These are phyloP conservation scores for Chenopodium formosanum DNA, from an alignment of 148 eudicot species.

Conservation along the genomic window DNA sequence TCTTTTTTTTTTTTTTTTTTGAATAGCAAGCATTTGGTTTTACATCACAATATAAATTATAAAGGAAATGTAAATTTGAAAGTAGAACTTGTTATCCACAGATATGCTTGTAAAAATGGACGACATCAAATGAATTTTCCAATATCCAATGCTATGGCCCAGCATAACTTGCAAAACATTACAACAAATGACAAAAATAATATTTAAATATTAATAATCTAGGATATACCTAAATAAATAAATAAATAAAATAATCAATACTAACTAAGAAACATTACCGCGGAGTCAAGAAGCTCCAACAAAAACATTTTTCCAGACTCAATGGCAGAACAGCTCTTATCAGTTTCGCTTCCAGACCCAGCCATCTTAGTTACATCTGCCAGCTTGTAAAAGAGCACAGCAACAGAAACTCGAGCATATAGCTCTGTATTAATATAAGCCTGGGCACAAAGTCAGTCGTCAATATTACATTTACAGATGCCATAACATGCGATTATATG, in stretches of 20 bases:
- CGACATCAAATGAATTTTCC: not conserved
- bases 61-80: not conserved
- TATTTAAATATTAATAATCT: not conserved
- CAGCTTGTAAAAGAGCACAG: conserved; percentile 79
- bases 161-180: not conserved
- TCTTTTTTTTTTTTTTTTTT: too few relatives aligned
- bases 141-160: not conserved
- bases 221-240: too few relatives aligned
- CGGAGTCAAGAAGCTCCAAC: conserved; percentile 79
- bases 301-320: conserved; percentile 84
- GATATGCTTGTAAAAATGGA: not conserved
- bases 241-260: not conserved
- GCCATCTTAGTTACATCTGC: conserved; percentile 51
- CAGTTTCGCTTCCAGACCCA: conserved; percentile 40
- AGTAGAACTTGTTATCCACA: not conserved
- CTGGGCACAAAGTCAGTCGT: conserved; percentile 34
- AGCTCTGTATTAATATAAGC: conserved; percentile 90
- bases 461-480: not conserved
- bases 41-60: not conserved
- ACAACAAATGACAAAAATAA: not conserved
- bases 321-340: conserved; percentile 44
- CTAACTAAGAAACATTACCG: conserved; percentile 38
- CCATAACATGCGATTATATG: not conserved
- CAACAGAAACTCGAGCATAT: conserved; percentile 96
- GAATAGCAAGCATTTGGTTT: not conserved